These are phyloP conservation scores for Boletales sp. DNA, from an alignment of 768 basidiomycete species.

Conservation along the genomic window DNA sequence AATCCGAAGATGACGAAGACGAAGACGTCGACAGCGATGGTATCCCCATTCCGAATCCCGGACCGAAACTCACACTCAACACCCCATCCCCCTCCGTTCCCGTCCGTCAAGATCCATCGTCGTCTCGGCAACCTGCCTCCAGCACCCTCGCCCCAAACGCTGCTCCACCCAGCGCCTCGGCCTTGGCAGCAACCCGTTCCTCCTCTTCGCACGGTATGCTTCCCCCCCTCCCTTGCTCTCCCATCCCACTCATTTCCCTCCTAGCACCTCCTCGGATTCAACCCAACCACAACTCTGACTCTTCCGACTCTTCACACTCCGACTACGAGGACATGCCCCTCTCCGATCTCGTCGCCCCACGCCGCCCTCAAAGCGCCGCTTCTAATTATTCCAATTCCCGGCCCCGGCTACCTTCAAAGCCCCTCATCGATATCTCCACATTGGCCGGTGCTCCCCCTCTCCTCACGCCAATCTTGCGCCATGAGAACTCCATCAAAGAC, in stretches of 20 bases:
- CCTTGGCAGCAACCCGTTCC: conserved; percentile 33
- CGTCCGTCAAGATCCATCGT: too few relatives aligned
- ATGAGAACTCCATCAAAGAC: conserved; percentile 27
- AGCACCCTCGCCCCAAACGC: conserved; percentile 53
- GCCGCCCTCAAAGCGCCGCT: conserved; percentile 61
- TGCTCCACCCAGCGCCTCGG: conserved; percentile 50
- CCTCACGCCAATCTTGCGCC: conserved; percentile 27
- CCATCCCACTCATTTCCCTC: background rate
- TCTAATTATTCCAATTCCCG: conserved; percentile 30
- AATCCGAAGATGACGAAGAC: conserved; percentile 34
- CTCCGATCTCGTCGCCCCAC: conserved; percentile 56
- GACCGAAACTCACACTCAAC: conserved; percentile 34
- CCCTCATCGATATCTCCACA: conserved; percentile 39
- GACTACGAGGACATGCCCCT: conserved; percentile 63
- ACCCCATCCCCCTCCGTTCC: conserved; percentile 6
- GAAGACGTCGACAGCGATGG: conserved; percentile 36
- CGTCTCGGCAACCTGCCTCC: conserved; percentile 44
- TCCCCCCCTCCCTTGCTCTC: background rate
- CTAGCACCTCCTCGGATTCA: conserved; percentile 3
- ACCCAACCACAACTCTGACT: conserved; percentile 25
- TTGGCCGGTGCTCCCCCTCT: conserved; percentile 35
- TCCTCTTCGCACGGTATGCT: conserved; percentile 29
- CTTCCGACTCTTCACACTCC: conserved; percentile 33
- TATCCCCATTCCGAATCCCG: conserved; percentile 31
- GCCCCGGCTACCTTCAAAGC: conserved; percentile 37